Conservation (phyloP, 805 yeast species). For the Maudiozyma serrabonitensis region DNA sequence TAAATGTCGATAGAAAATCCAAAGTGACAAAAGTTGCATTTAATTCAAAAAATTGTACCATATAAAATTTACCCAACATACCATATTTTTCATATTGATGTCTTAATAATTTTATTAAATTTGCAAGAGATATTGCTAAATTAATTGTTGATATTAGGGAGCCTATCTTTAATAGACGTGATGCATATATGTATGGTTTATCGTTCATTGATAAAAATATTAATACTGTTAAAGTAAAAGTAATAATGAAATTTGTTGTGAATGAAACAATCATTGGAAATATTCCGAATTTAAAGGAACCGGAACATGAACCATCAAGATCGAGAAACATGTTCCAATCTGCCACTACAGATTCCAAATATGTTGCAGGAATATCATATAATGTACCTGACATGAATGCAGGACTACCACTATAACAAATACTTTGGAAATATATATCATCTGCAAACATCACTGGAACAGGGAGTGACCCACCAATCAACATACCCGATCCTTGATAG, state of each 20-base stretch:
- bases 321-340: constrained; percentile 42
- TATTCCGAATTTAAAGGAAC: constrained; percentile 44
- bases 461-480: constrained; percentile 16
- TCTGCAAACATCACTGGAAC: constrained; percentile 10
- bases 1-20: constrained; percentile 47
- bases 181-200: constrained; percentile 41
- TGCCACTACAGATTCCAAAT: constrained; percentile 24
- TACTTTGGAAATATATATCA: constrained; percentile 22
- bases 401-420: constrained; percentile 29
- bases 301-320: constrained; percentile 26
- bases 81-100: constrained; percentile 36
- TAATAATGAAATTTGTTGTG: constrained; percentile 54
- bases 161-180: constrained; percentile 29
- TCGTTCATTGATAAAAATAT: constrained; percentile 57
- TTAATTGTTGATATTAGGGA: constrained; percentile 46
- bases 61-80: constrained; percentile 18
- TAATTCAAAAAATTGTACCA: constrained; percentile 32
- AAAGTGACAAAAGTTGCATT: constrained; percentile 42
- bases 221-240: constrained; percentile 52
- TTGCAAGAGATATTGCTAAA: constrained; percentile 40
- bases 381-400: constrained; percentile 29
- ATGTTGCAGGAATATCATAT: constrained; percentile 33
- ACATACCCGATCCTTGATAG: constrained; percentile 27
- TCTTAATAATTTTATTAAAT: constrained; percentile 38
- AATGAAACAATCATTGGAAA: constrained; percentile 55